phyloP scores from a whole-genome alignment of 306 rosid species.

The Gastrolobium bilobum region DNA sequence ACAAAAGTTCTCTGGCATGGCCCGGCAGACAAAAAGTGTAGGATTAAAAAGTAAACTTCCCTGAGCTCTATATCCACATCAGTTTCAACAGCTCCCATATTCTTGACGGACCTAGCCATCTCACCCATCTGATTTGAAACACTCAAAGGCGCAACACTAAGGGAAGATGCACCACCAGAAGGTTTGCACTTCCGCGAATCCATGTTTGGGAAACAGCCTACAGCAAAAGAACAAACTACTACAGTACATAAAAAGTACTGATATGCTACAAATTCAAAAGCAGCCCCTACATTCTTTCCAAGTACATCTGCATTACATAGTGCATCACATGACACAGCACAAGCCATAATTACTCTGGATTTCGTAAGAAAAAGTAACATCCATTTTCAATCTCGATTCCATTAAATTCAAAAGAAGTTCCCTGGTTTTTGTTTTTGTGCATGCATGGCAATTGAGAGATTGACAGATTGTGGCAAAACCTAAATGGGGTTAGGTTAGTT shows the following conservation, averaged over 20 bases:
- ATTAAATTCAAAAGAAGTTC: conserved; percentile 18
- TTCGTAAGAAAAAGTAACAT: neutral
- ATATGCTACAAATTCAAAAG: conserved; percentile 22
- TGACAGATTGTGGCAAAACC: conserved; percentile 22
- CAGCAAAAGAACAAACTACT: conserved; percentile 43
- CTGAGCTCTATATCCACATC: conserved; percentile 71
- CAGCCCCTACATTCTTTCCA: conserved; percentile 16
- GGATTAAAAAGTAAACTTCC: conserved; percentile 82
- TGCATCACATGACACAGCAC: conserved; percentile 30
- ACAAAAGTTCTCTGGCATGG: conserved; percentile 77
- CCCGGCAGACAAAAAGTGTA: conserved; percentile 85
- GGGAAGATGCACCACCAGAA: conserved; percentile 58
- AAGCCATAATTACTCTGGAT: conserved; percentile 12
- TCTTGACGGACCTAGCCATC: conserved; percentile 56
- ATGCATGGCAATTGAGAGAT: conserved; percentile 8
- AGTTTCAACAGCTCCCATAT: conserved; percentile 53
- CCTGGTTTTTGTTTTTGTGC: neutral
- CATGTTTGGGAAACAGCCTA: conserved; percentile 61
- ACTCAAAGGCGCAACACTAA: conserved; percentile 56
- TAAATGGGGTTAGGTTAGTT: conserved; percentile 5
- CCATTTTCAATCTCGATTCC: conserved; percentile 26
- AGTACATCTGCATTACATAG: neutral
- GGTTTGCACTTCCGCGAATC: conserved; percentile 67
- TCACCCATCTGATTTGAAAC: conserved; percentile 64
- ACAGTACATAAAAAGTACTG: conserved; percentile 12